A percentile compares a stretch with the other conserved stretches of the same genome.
Evolutionary conservation across 176 grass and related monocot genomes (phyloP).

Genomic region (Aegilops longissima): DNA sequence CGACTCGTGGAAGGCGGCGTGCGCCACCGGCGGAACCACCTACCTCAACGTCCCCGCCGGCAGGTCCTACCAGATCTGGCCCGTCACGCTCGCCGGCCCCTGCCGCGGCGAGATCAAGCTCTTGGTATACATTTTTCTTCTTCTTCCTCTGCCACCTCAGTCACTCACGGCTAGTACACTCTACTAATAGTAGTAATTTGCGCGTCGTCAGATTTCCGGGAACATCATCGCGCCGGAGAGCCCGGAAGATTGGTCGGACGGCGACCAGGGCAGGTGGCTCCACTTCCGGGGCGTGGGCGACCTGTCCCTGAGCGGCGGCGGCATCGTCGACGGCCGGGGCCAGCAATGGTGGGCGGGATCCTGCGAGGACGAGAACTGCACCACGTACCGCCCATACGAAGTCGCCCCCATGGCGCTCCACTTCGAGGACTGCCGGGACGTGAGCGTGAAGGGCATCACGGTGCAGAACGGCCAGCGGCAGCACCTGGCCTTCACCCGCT

Average conservation of each 20-base stretch:
- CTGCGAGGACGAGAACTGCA: constrained; percentile 31
- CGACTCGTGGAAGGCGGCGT: constrained; percentile 55
- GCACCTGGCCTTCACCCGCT: constrained; percentile 65
- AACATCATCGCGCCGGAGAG: constrained; percentile 52
- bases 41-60: constrained; percentile 53
- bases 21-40: constrained; percentile 14
- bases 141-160: too few species aligned
- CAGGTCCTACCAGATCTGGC: constrained; percentile 53
- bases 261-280: constrained; percentile 35
- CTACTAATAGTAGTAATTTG: too few species aligned
- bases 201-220: constrained; percentile 27
- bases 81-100: constrained; percentile 50
- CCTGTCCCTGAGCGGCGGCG: constrained; percentile 50
- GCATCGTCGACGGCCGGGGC: constrained; percentile 67
- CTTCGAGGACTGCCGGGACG: constrained; percentile 55
- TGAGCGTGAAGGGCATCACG: constrained; percentile 46
- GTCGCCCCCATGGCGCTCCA: constrained; percentile 52
- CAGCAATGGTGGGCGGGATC: constrained; percentile 62
- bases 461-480: constrained; percentile 57
- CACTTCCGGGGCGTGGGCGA: constrained; percentile 38
- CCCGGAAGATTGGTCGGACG: constrained; percentile 32
- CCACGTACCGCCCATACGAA: not conserved
- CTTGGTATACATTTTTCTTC: too few species aligned
- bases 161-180: too few species aligned
- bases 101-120: constrained; percentile 55